Conservation (phyloP, 306 rosid species). For the Citrullus colocynthis region DNA sequence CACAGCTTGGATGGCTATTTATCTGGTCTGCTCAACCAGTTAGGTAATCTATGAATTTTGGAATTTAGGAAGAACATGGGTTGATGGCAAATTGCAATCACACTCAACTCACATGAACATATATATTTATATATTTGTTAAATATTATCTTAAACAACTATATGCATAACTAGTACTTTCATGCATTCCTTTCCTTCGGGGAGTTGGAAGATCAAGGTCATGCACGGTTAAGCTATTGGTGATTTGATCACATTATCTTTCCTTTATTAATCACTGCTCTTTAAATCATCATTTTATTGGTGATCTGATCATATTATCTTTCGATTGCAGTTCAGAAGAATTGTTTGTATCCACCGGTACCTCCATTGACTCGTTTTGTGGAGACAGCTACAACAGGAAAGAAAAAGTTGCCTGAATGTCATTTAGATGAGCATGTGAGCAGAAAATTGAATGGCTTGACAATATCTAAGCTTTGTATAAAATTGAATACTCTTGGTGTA, state of each 20-base stretch:
- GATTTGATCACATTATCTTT: too few relatives aligned
- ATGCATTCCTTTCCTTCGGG: not conserved
- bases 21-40: slow-evolving; percentile 30
- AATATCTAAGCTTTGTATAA: slow-evolving; percentile 33
- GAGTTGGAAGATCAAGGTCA: not conserved
- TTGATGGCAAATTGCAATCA: not conserved
- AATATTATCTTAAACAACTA: not conserved
- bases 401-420: slow-evolving; percentile 29
- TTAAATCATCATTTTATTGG: not conserved
- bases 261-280: not conserved
- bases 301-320: not conserved
- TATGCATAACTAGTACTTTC: not conserved
- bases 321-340: slow-evolving; percentile 42
- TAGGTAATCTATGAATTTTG: slow-evolving; percentile 21
- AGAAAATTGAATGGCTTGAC: slow-evolving; percentile 29
- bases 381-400: slow-evolving; percentile 24
- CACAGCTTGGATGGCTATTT: slow-evolving; percentile 39
- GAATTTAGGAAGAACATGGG: not conserved
- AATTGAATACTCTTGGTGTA: slow-evolving; percentile 45
- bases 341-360: slow-evolving; percentile 31
- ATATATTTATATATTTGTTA: not conserved
- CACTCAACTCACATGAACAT: not conserved
- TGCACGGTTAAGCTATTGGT: too few relatives aligned
- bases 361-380: slow-evolving; percentile 41
- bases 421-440: slow-evolving; percentile 27